Conservation (phyloP, 441 rosid species). For the Oxalis stricta region DNA sequence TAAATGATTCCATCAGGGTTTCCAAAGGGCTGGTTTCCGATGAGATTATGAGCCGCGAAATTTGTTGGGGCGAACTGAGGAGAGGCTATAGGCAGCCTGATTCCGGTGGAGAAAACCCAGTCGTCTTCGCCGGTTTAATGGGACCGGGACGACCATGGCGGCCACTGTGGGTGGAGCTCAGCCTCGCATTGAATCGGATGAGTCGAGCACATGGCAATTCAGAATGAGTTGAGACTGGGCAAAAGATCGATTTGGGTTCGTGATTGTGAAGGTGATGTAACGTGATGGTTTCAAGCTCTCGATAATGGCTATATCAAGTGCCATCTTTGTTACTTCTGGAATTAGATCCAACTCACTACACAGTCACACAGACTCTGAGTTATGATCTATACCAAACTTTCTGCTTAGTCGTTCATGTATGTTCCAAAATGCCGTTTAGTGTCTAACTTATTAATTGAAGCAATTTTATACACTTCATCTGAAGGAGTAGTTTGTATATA, state of each 20-base stretch:
- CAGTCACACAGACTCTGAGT: no score
- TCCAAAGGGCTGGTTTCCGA: conserved; percentile 25
- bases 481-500: no score
- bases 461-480: no score
- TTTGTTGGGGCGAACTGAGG: conserved; percentile 23
- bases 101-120: conserved; percentile 79
- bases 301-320: conserved; percentile 22
- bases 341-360: no score
- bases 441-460: no score
- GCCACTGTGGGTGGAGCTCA: conserved; percentile 33
- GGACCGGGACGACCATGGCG: conserved; percentile 65
- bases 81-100: conserved; percentile 74
- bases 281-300: conserved; percentile 45
- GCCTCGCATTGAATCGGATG: conserved; percentile 23
- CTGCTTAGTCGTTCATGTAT: no score
- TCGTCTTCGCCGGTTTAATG: conserved; percentile 45
- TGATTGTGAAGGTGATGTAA: conserved; percentile 58
- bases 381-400: no score
- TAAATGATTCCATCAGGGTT: conserved; percentile 10
- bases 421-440: no score
- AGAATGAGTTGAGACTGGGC: conserved; percentile 29
- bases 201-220: conserved; percentile 69
- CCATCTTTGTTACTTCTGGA: background rate
- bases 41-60: conserved; percentile 45
- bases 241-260: conserved; percentile 18